Base-by-base conservation (phyloP, 2,329 filamentous ascomycete species). In the Rutstroemia sp. region DNA sequence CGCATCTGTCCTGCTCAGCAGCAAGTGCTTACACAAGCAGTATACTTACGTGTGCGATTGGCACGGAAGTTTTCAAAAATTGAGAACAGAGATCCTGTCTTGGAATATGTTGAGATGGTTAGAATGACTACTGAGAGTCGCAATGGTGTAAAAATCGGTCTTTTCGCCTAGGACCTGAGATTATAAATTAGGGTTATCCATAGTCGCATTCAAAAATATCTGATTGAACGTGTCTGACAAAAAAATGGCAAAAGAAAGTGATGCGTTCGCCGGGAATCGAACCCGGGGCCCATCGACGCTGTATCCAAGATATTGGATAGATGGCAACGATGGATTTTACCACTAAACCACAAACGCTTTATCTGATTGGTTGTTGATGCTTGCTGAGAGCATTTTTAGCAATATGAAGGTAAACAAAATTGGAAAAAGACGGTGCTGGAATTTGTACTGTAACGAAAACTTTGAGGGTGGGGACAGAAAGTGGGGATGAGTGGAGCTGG, bases 1-100 rank as follows among this genome's bases (percentile, higher is more conserved):
- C 63, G 68, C 5, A 65, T 70, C 14, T 70, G 65, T 59, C 60
- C 67, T 50, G 70, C 62, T 34, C 64, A 70, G 39, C 67, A 71
- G 60, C 69, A 68, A 41, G 69, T 69, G n/a, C 61, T 67, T 38
- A 68, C 63, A 1, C 66, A 71, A 48, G 64, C 64, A 7, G 42
- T 47, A 5, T 53, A 46, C 27, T 5, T 47, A 10, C 51, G 47
- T 1, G 51, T 54, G 12, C 65, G 67, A 16, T 49, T 71, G 41
- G 58, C 69, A 30, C 66, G 67, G 49, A 58, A 60, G 39, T 70
- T 69, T 59, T 60, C 61, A 8, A 58, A 56, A 9, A 65, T 70
- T 25, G 68, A 70, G 50, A 59, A 56, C 34, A 58, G 58, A 12
- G 65, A 69, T 52, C 54, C 59, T 30, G 46, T 57, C 1, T 27